Percentiles rank a stretch among this genome's conserved stretches.
Conservation (phyloP, 148 eudicot genomes). For the Vaccinium macrocarpon region DNA sequence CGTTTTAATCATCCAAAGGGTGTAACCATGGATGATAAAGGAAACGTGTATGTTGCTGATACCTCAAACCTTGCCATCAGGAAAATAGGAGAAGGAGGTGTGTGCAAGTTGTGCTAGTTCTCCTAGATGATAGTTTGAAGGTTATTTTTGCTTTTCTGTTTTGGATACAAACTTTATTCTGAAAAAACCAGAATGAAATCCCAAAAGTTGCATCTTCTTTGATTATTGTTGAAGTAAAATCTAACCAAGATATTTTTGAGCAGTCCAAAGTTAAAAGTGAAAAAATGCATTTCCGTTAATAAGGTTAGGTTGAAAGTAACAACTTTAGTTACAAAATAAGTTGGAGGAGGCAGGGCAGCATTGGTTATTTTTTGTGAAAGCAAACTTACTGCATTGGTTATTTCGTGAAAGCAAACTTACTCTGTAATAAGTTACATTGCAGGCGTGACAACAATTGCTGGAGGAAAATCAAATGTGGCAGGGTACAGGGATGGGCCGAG, state of each 20-base stretch:
- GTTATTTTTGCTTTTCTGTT: neutral
- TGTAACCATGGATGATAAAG: constrained; percentile 90
- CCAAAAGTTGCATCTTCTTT: neutral
- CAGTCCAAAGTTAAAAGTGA: neutral
- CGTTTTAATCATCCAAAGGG: constrained; percentile 91
- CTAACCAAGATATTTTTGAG: neutral
- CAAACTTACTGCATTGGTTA: no score
- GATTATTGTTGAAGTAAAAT: constrained; percentile 7
- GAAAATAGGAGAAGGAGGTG: constrained; percentile 96
- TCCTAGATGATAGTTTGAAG: constrained; percentile 3
- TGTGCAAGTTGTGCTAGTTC: neutral
- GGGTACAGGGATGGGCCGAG: constrained; percentile 99
- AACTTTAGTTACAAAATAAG: neutral
- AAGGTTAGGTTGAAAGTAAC: neutral
- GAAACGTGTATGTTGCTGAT: constrained; percentile 95
- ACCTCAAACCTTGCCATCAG: constrained; percentile 82
- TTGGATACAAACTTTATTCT: neutral
- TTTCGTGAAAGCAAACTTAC: no score
- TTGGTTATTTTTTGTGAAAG: constrained; percentile 9
- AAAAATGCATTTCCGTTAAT: neutral
- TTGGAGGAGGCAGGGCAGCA: neutral
- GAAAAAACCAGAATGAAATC: constrained; percentile 8
- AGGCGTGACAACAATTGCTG: constrained; percentile 99
- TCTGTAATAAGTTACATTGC: constrained; percentile 11
- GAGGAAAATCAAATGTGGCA: constrained; percentile 90